Base-by-base conservation (phyloP, 2,329 filamentous ascomycete species). In the Metarhizium sp. region DNA sequence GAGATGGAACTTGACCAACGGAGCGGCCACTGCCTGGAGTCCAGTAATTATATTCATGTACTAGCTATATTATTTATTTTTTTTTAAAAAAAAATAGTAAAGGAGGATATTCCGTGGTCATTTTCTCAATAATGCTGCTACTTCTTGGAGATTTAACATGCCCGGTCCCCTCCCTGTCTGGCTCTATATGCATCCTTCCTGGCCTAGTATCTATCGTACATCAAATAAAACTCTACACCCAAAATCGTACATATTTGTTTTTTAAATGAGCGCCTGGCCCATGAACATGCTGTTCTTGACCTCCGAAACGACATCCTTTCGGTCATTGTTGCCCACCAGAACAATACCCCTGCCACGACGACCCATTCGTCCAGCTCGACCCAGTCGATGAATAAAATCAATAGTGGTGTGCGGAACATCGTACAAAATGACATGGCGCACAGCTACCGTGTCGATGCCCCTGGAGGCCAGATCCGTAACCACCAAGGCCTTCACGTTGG, bases 401-500 rank as follows among this genome's bases (percentile, higher is more conserved):
- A 99, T 95, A 0, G 91, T 95, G 0, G 90, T 95, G 67, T 97
- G 92, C 4, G 94, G 94, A n/a, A 99, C 92, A 68, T 99, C 91
- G 70, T 96, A 97, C 30, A 99, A 74, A 54, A 99, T 86, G 53
- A 99, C 94, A 62, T 95, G 90, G 56, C 89, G 82, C 18, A 97
- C 92, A 18, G 90, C 87, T 34, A 96, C 73, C 0, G 94, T 99
- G 70, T 99, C 94, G 63, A 99, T 96, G 59, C 94, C 94, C 62
- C 94, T 78, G 6, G 91, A 96, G 4, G 90, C 90, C 56, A 99
- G 74, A 70, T 99, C 94, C 0, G 94, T 99, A 13, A 91, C 94
- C 3, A 99, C 92, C 43, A 99, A 82, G 11, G 96, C 92, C 70
- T 91, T 95, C 48, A 88, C 91, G 66, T 92, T 92, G 36, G 81